phyloP scores from a whole-genome alignment of 345 rosid species.

The Angophora floribunda region DNA sequence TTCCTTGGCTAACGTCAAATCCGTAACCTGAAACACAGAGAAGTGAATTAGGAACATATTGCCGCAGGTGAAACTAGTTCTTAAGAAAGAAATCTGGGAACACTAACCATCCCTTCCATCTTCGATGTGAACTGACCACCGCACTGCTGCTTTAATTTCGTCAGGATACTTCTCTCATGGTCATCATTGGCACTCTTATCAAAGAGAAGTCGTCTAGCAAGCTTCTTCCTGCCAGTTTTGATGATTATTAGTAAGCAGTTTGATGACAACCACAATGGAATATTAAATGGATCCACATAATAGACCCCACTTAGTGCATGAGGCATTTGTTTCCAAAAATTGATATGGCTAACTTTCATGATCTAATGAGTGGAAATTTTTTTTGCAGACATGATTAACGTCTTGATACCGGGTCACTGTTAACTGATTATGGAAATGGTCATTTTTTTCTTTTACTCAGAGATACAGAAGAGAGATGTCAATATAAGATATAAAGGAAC shows the following conservation, averaged over 20 bases:
- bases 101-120: conserved; percentile 80
- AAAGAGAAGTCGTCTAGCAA: conserved; percentile 49
- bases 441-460: neutral
- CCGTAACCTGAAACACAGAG: conserved; percentile 47
- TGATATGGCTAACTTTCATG: neutral
- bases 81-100: neutral
- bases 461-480: neutral
- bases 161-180: conserved; percentile 62
- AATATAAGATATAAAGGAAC: neutral
- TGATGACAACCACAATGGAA: neutral
- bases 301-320: neutral
- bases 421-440: neutral
- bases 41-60: neutral
- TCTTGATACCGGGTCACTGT: neutral
- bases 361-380: neutral
- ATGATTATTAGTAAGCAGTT: neutral
- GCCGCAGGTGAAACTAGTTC: neutral
- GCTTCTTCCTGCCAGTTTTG: conserved; percentile 49
- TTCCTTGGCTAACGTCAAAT: conserved; percentile 81
- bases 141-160: conserved; percentile 71
- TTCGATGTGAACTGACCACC: conserved; percentile 81
- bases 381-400: neutral
- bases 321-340: neutral
- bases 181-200: conserved; percentile 64
- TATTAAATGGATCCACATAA: neutral